Base-by-base conservation (phyloP, 129 eudicot species). In the Silybum marianum region DNA sequence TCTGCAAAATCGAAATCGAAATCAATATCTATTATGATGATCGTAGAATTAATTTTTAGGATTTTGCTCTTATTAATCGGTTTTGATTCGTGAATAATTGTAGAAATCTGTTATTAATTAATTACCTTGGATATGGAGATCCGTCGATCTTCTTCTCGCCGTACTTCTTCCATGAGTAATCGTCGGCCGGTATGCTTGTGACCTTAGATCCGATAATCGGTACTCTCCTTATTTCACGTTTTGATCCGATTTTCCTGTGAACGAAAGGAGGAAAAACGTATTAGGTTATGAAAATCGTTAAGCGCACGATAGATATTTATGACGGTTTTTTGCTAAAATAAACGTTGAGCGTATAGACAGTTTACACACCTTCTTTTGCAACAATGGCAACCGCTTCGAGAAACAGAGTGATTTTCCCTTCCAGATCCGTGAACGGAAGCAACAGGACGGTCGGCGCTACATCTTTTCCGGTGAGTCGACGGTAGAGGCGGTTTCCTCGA, bases 81-180 rank as follows among this genome's bases (percentile, higher is more conserved):
- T 76, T 34, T 62, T 23, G n/a, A 19, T 54, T 58, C 9, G 23
- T 6, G 23, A 21, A n/a, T 71, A 11, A 23, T 8, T 38, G 22
- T 72, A 10, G 25, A 39, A 2, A 72, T 62, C 21, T 12, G 0
- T 25, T 19, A 44, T 60, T 4, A 81, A 44, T 60, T 4, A 81
- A 32, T 72, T 90, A 90, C 98, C 98, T 78, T 75, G 95, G 93
- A 75, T 85, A 90, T 1, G 80, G 88, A 0, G 97, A 87, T 18
- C 95, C 98, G 38, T 90, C 87, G 88, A 91, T 84, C 34, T 88
- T 85, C 84, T 91, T 93, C 71, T 91, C 95, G 34, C 95, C 97
- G 82, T 94, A 91, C 25, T 94, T 94, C 39, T 90, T 90, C 98
- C 98, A 94, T 10, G 98, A 88, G 70, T 73, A 94, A 81, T 91